Evolutionary conservation across 2,329 filamentous ascomycete genomes (phyloP), one percentile per base, ranked within the genome.

Genomic region (Beauveria asiatica): DNA sequence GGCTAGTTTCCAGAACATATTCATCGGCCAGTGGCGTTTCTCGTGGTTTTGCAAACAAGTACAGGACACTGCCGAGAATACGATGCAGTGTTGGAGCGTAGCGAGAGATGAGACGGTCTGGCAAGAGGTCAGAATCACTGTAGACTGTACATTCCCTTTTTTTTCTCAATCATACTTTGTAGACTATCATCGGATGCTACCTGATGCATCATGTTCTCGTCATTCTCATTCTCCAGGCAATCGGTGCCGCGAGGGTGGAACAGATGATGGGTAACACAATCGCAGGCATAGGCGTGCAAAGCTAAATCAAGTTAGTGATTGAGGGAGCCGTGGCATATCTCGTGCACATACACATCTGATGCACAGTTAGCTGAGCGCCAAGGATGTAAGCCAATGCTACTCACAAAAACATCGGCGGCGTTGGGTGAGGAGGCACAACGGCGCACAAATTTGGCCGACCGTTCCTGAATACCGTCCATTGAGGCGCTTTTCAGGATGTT

Each of bases 231-330:
- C 33, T 79, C 75, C 2, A 89, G 75, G 9, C 85, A 86, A 62
- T 85, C 76, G 1, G 83, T 82, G 2, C 85, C 86, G 61, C 83
- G 78, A 0, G 85, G 85, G 59, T 86, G 83, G 67, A 89, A 87
- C n/a, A 89, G 76, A 64, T 88, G 85, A 65, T 87, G 83, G 0
- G 85, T 86, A 30, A 84, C 80, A 65, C 86, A 87, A 67, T 89
- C 86, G 57, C 88, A 83, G 1, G 86, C 86, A 68, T 86, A 89
- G 27, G 85, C 80, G 63, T 89, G 86, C 1, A 89, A 74, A 48
- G 69, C 69, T 74, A 48, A 23, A n/a, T 23, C 19, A 27, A 0
- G 58, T 72, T 49, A 71, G 67, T 33, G 25, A 21, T 10, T 16
- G 10, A 11, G 19, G 23, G 3, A 25, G 25, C 50, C 21, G 5